phyloP scores from a whole-genome alignment of 495 filamentous ascomycete genomes.

The Aspergillus affinis region DNA sequence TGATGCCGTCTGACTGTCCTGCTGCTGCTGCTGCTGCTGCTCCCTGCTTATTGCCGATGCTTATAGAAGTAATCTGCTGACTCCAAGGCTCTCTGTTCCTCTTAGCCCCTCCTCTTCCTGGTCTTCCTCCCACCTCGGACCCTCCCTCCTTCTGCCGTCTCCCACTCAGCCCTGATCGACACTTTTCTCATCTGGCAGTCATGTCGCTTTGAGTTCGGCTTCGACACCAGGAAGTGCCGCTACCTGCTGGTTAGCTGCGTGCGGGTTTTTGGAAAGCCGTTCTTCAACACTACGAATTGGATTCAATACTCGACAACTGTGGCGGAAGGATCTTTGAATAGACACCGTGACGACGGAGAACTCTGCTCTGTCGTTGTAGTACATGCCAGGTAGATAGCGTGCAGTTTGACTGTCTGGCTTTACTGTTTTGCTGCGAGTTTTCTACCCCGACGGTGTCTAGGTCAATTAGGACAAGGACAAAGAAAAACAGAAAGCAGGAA shows the following conservation, averaged over 20 bases:
- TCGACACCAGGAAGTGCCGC: constrained; percentile 19
- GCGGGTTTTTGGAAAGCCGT: constrained; percentile 14
- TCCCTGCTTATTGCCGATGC: constrained; percentile 1
- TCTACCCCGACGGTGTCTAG: neutral
- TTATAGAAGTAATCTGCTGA: constrained; percentile 14
- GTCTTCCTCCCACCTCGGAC: constrained; percentile 7
- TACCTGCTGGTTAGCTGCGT: constrained; percentile 20
- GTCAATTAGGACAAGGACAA: constrained; percentile 2
- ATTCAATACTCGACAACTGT: constrained; percentile 12
- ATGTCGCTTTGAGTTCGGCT: constrained; percentile 25
- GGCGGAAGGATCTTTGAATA: constrained; percentile 11
- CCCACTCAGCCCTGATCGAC: constrained; percentile 7
- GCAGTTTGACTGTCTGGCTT: neutral
- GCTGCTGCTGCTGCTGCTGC: constrained; percentile 14
- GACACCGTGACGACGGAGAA: constrained; percentile 11
- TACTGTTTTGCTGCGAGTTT: neutral
- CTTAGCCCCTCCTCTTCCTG: constrained; percentile 16
- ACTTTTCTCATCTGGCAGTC: constrained; percentile 16
- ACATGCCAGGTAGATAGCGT: constrained; percentile 22
- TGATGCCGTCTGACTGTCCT: constrained; percentile 4
- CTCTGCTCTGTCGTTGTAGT: constrained; percentile 20
- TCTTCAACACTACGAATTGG: constrained; percentile 11
- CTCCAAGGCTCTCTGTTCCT: constrained; percentile 5
- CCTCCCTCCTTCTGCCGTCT: constrained; percentile 1
- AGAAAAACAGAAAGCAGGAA: neutral